Percentiles rank a stretch among this genome's conserved stretches.
These are phyloP conservation scores for Schizophyllum amplum DNA, from an alignment of 1,284 basidiomycete genomes.

Conservation along the genomic window DNA sequence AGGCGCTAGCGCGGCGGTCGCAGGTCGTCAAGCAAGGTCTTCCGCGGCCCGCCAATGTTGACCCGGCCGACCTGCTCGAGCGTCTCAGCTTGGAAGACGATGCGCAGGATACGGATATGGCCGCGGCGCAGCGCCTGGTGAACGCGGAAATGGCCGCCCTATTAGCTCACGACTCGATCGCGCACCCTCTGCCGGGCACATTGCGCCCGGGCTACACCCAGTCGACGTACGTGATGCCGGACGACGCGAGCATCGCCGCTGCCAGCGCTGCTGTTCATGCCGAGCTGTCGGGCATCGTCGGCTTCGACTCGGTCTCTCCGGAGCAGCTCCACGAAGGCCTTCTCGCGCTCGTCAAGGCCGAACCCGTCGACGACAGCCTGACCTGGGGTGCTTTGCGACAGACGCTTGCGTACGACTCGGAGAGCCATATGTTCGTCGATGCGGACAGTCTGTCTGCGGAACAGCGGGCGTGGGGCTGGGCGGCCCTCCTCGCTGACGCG, in stretches of 20 bases:
- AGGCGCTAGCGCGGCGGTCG: slow-evolving; percentile 74
- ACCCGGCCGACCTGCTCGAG: slow-evolving; percentile 57
- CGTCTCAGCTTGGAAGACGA: slow-evolving; percentile 48
- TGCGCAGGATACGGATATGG: slow-evolving; percentile 31
- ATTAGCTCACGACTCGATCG: slow-evolving; percentile 83
- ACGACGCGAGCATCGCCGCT: slow-evolving; percentile 67
- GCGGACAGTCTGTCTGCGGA: slow-evolving; percentile 46
- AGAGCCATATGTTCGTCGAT: slow-evolving; percentile 61
- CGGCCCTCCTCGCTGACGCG: slow-evolving; percentile 50
- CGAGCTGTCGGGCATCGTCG: slow-evolving; percentile 76
- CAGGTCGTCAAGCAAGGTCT: slow-evolving; percentile 77
- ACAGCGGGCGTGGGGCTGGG: slow-evolving; percentile 60
- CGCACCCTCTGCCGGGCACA: slow-evolving; percentile 86
- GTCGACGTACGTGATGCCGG: slow-evolving; percentile 70
- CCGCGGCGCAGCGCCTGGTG: slow-evolving; percentile 57
- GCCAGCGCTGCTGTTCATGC: slow-evolving; percentile 72
- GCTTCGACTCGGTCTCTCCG: slow-evolving; percentile 78
- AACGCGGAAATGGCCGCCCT: slow-evolving; percentile 76
- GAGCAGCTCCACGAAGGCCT: slow-evolving; percentile 75
- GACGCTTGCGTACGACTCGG: slow-evolving; percentile 53
- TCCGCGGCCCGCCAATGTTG: slow-evolving; percentile 82
- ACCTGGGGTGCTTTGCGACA: slow-evolving; percentile 67
- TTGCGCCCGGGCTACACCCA: slow-evolving; percentile 67
- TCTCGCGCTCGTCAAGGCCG: slow-evolving; percentile 49
- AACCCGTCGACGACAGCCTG: slow-evolving; percentile 44